phyloP scores from a whole-genome alignment of 805 yeast species.

The Monosporozyma servazzii region DNA sequence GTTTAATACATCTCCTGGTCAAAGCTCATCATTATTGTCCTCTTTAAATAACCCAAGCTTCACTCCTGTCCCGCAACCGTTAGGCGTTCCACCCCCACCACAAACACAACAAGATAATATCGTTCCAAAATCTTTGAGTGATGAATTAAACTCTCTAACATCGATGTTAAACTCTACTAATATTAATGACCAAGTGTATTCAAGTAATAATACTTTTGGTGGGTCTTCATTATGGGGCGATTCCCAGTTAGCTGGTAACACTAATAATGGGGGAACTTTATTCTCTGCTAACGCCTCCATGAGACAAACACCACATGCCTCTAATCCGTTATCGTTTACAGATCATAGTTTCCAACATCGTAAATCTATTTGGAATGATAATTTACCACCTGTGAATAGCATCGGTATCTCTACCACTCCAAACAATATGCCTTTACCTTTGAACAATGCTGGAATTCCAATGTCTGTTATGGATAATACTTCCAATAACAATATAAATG shows the following conservation, averaged over 20 bases:
- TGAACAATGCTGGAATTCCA: background rate
- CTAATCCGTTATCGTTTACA: conserved; percentile 1
- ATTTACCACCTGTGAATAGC: background rate
- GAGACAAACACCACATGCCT: background rate
- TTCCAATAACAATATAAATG: background rate
- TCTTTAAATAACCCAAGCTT: background rate
- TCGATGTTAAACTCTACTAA: conserved; percentile 21
- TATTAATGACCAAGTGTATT: conserved; percentile 6
- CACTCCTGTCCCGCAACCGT: background rate
- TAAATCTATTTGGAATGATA: conserved; percentile 25
- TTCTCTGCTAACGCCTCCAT: background rate
- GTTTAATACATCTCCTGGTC: background rate
- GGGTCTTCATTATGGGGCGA: background rate
- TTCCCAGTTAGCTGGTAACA: background rate
- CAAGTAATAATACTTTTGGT: background rate
- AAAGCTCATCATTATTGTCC: background rate
- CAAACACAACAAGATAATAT: conserved; percentile 1
- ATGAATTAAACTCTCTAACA: conserved; percentile 23
- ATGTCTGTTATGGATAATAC: background rate
- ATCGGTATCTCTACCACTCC: background rate
- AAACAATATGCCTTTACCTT: background rate
- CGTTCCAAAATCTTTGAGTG: conserved; percentile 13
- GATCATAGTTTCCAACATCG: conserved; percentile 4
- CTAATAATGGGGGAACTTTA: background rate
- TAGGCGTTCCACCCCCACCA: background rate